These are phyloP conservation scores for Diatrype stigma DNA, from an alignment of 2,329 filamentous ascomycete genomes.

Conservation along the genomic window DNA sequence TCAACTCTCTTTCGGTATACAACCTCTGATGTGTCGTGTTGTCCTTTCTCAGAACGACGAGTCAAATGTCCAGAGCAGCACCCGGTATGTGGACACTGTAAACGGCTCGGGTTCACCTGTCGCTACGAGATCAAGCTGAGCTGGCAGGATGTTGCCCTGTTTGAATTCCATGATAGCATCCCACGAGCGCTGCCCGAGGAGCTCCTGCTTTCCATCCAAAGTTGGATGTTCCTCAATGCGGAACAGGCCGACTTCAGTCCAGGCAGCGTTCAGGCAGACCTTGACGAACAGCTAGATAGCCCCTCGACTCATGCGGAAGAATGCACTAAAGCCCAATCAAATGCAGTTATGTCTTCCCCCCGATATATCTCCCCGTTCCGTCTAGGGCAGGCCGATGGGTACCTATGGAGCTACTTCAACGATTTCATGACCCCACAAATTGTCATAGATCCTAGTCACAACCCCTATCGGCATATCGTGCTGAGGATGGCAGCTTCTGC, in stretches of 20 bases:
- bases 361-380: constrained; percentile 10
- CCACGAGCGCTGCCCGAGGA: constrained; percentile 5
- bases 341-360: not conserved
- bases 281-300: not conserved
- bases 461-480: constrained; percentile 23
- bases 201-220: constrained; percentile 10
- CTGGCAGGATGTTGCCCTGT: constrained; percentile 13
- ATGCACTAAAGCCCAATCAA: not conserved
- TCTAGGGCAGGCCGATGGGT: constrained; percentile 13
- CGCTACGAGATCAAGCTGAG: constrained; percentile 18
- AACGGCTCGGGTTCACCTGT: constrained; percentile 16
- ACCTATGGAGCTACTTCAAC: constrained; percentile 24
- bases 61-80: constrained; percentile 22
- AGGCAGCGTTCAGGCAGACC: not conserved
- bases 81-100: constrained; percentile 16
- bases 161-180: not conserved
- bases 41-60: constrained; percentile 14
- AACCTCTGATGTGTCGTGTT: not conserved
- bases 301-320: not conserved
- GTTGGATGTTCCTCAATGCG: constrained; percentile 14
- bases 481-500: constrained; percentile 18
- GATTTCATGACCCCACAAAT: constrained; percentile 20
- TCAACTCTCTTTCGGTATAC: no score
- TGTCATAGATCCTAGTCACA: constrained; percentile 18
- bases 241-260: constrained; percentile 8